These are phyloP conservation scores for Phytophthora fragariae DNA, from an alignment of 352 stramenopile species.

Conservation along the genomic window DNA sequence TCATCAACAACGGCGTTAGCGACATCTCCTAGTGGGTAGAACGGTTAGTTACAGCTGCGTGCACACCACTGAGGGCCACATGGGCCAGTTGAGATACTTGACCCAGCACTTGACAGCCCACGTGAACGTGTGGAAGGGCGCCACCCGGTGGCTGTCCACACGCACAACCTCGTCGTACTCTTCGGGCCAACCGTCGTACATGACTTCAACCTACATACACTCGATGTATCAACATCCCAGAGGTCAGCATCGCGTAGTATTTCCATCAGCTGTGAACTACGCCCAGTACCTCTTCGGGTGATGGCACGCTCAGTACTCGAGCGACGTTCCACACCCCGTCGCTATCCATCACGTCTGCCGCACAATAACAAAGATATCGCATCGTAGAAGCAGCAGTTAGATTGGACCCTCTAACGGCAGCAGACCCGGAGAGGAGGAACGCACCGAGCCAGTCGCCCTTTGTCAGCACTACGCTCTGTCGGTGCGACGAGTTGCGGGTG, in stretches of 20 bases:
- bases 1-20: neutral
- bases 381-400: neutral
- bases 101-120: conserved; percentile 83
- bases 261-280: neutral
- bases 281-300: conserved; percentile 24
- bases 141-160: conserved; percentile 64
- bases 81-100: conserved; percentile 81
- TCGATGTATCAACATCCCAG: neutral
- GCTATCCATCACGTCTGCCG: conserved; percentile 62
- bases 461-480: conserved; percentile 13
- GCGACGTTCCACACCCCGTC: conserved; percentile 76
- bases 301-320: conserved; percentile 44
- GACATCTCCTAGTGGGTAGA: neutral
- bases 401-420: neutral
- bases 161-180: conserved; percentile 70
- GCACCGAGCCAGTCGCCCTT: conserved; percentile 44
- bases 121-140: conserved; percentile 79
- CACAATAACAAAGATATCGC: neutral
- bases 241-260: neutral
- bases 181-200: conserved; percentile 70
- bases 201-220: conserved; percentile 62
- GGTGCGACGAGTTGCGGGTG: neutral
- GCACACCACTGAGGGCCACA: conserved; percentile 70
- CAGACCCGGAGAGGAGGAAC: neutral
- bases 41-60: neutral